Conservation (phyloP, 768 basidiomycete genomes). For the Lanmaoa rubissima region DNA sequence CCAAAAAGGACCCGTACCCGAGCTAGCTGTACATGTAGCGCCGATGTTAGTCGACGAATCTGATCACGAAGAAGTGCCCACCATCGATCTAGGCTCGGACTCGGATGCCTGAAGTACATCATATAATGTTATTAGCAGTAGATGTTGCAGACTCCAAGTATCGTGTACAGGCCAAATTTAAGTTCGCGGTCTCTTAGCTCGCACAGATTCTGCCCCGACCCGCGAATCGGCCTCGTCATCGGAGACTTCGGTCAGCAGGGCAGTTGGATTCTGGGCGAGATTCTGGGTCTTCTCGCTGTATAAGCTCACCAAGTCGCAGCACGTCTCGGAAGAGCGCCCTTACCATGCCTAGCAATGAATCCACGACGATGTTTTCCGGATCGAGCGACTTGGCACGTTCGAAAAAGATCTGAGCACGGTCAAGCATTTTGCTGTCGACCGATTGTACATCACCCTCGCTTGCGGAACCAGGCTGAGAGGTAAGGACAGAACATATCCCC, state of each 20-base stretch:
- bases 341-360: constrained; percentile 56
- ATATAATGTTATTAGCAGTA: background rate
- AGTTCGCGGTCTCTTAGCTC: constrained; percentile 17
- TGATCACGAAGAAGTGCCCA: constrained; percentile 75
- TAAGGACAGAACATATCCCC: constrained; percentile 66
- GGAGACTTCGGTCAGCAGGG: constrained; percentile 23
- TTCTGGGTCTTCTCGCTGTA: constrained; percentile 18
- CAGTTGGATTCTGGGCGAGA: constrained; percentile 20
- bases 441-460: constrained; percentile 2
- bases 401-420: constrained; percentile 55
- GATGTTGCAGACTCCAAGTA: background rate
- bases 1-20: constrained; percentile 6
- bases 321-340: background rate
- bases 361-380: constrained; percentile 51
- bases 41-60: constrained; percentile 36
- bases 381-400: constrained; percentile 63
- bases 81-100: constrained; percentile 77
- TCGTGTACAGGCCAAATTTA: background rate
- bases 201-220: background rate
- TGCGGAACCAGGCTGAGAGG: constrained; percentile 41
- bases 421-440: constrained; percentile 44
- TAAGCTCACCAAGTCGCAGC: background rate
- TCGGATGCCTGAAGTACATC: constrained; percentile 46
- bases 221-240: constrained; percentile 35
- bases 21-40: background rate